Conservation (phyloP, 148 eudicot genomes). For the Pharnaceum exiguum region DNA sequence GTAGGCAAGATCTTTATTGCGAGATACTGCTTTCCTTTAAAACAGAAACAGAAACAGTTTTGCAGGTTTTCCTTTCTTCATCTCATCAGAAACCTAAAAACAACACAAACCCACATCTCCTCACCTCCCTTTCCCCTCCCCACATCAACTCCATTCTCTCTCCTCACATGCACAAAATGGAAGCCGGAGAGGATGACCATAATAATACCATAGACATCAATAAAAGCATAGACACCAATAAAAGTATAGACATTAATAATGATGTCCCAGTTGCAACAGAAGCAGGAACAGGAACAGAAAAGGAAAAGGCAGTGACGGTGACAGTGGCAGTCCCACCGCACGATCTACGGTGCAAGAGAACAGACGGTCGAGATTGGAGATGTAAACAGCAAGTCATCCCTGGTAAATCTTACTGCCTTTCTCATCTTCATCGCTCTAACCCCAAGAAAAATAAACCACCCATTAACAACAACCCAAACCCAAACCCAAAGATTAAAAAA, state of each 20-base stretch:
- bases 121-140: not conserved
- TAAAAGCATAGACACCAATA: no score
- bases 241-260: no score
- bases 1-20: no score
- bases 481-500: no score
- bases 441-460: not conserved
- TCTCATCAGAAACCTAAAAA: not conserved
- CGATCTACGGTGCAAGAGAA: slow-evolving; percentile 27
- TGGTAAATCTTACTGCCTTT: slow-evolving; percentile 20
- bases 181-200: no score
- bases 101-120: not conserved
- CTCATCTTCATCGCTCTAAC: slow-evolving; percentile 23
- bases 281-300: no score
- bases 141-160: not conserved
- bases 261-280: no score
- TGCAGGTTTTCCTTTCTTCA: not conserved
- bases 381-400: slow-evolving; percentile 13
- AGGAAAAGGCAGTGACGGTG: no score
- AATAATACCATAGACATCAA: no score
- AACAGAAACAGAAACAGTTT: not conserved
- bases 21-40: no score
- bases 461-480: not conserved
- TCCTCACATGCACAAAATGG: not conserved
- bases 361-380: slow-evolving; percentile 34
- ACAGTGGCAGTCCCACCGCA: slow-evolving; percentile 13